Percentiles rank a stretch among this genome's conserved stretches.
Conservation (phyloP, 2,329 filamentous ascomycete genomes). For the Aurifilum marmelostoma region DNA sequence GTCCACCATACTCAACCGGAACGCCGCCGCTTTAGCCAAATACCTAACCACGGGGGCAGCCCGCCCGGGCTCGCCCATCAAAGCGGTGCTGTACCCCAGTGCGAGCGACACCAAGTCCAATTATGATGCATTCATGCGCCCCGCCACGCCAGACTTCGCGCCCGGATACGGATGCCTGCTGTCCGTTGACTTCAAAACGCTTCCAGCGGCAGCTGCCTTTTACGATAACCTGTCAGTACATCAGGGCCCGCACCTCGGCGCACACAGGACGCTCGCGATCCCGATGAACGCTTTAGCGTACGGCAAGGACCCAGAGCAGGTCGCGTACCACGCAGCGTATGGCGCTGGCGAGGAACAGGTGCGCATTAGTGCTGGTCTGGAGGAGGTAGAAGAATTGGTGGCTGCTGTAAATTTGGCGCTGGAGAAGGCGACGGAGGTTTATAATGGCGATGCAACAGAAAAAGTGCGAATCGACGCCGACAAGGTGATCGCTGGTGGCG, state of each 20-base stretch:
- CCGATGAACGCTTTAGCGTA: conserved; percentile 52
- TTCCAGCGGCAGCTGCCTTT: conserved; percentile 48
- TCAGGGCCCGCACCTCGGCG: conserved; percentile 57
- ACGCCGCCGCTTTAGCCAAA: conserved; percentile 54
- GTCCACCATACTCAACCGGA: conserved; percentile 55
- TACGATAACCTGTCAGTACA: conserved; percentile 54
- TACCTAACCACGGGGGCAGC: conserved; percentile 44
- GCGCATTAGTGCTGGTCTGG: conserved; percentile 52
- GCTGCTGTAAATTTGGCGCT: conserved; percentile 44
- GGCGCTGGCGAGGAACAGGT: conserved; percentile 47
- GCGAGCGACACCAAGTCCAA: conserved; percentile 40
- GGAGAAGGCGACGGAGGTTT: conserved; percentile 31
- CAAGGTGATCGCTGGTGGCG: conserved; percentile 3
- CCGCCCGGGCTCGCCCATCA: conserved; percentile 45
- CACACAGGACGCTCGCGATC: conserved; percentile 53
- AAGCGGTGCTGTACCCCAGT: conserved; percentile 49
- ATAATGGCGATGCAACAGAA: neutral
- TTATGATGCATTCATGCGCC: conserved; percentile 44
- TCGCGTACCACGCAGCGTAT: conserved; percentile 42
- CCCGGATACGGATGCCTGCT: conserved; percentile 61
- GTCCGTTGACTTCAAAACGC: conserved; percentile 52
- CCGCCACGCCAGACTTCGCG: conserved; percentile 46
- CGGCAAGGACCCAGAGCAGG: conserved; percentile 43
- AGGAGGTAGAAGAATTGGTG: conserved; percentile 46
- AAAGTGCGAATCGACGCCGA: neutral